Evolutionary conservation across 2,329 filamentous ascomycete species (phyloP), one percentile per base, ranked within the genome.

Genomic region (Trichoderma simmonsii): DNA sequence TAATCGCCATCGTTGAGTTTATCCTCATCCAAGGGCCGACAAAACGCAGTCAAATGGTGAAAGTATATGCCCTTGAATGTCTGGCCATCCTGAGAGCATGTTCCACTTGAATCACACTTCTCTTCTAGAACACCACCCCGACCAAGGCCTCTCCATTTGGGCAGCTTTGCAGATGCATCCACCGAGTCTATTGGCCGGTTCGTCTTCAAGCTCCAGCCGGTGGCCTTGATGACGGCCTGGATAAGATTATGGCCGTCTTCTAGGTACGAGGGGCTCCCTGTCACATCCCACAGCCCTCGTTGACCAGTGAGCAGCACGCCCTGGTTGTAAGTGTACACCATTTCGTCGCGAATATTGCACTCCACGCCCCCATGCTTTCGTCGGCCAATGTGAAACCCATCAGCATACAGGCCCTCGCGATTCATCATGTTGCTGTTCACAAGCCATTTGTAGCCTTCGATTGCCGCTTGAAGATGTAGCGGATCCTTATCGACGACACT

Each of bases 21-120:
- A 3, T 62, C 3, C 21, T 39, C 18, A 2, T 70, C 28, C 0
- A 97, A 81, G 0, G 89, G 87, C 5, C 87, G 86, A 80, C 95
- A 98, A 79, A 98, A 97, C 1, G 89, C 83, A 0, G 90, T 87
- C 3, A 98, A 84, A 78, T 98, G 95, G 78, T 97, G 93, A 82
- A 97, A 97, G 85, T 95, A 97, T 71, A 98, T 95, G 32, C 93
- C 93, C 80, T 98, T 98, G 88, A 98, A 98, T 0, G 93, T 94
- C 77, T 98, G 95, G 0, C 87, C 88, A 76, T 98, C 88, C 79
- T 98, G 94, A 21, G 89, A 94, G 80, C 95, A 98, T 56, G 83
- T 86, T 3, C 89, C 93, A 21, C 83, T 83, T 3, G 90, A 88
- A 79, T 98, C 95, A 79, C 95, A 98, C 43, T 86, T 82, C 62